A percentile compares a stretch with the other conserved stretches of the same genome.
These are phyloP conservation scores for Penicillium sp. DNA, from an alignment of 2,329 filamentous ascomycete genomes.

Conservation along the genomic window DNA sequence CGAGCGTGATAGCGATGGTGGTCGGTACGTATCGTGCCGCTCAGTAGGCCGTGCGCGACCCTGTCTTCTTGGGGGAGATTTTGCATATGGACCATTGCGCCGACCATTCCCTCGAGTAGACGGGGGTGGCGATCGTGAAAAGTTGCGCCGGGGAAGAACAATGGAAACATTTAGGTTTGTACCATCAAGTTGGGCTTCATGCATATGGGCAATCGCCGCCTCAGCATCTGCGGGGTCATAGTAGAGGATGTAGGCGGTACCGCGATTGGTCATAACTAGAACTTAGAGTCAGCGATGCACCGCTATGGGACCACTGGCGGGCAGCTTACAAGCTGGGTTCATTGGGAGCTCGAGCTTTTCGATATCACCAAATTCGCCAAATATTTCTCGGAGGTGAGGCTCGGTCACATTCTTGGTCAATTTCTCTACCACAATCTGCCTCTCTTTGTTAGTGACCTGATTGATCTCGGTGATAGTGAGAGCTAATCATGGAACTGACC, in stretches of 20 bases:
- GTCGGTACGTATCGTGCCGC: slow-evolving; percentile 58
- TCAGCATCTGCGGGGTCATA: slow-evolving; percentile 76
- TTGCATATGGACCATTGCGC: slow-evolving; percentile 29
- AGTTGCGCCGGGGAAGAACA: slow-evolving; percentile 77
- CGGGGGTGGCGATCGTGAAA: slow-evolving; percentile 75
- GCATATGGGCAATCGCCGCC: slow-evolving; percentile 91
- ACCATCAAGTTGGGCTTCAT: slow-evolving; percentile 92
- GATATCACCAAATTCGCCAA: slow-evolving; percentile 82
- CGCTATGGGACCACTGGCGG: not conserved
- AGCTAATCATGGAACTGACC: slow-evolving; percentile 17
- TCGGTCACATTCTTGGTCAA: slow-evolving; percentile 94
- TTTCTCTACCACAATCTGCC: slow-evolving; percentile 89
- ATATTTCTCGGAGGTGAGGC: slow-evolving; percentile 86
- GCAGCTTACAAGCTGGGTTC: slow-evolving; percentile 72
- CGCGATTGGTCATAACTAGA: slow-evolving; percentile 81
- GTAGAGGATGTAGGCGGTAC: slow-evolving; percentile 90
- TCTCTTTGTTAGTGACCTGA: not conserved
- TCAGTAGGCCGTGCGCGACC: slow-evolving; percentile 46
- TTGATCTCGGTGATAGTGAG: not conserved
- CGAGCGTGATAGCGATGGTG: slow-evolving; percentile 55
- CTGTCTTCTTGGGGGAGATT: slow-evolving; percentile 40
- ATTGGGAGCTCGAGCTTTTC: slow-evolving; percentile 86
- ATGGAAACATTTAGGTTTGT: slow-evolving; percentile 82
- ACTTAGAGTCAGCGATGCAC: not conserved
- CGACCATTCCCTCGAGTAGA: slow-evolving; percentile 62